Evolutionary conservation across 2,329 filamentous ascomycete species (phyloP), one percentile per base, ranked within the genome.

Genomic region (Onygenales sp.): DNA sequence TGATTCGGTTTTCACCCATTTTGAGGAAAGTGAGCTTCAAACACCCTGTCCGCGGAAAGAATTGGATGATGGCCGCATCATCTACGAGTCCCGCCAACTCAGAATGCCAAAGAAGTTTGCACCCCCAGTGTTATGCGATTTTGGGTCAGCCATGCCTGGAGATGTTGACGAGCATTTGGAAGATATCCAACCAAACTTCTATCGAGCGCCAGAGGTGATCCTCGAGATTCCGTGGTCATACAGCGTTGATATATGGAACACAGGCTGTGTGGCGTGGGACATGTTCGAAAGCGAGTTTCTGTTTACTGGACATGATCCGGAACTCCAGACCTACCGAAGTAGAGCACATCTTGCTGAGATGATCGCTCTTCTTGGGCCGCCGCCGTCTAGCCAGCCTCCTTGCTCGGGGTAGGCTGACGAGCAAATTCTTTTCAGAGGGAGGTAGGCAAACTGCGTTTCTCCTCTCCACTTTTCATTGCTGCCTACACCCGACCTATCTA

Each of bases 221-320:
- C 54, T 80, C 0, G 58, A 68, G 59, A 64, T 59, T 2, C 67
- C 70, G 1, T 80, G 76, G 77, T 64, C 64, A 0, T 75, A 72
- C 50, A 64, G 68, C 14, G 65, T 76, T 10, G 77, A 81, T 62
- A 74, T 80, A 50, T 81, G 77, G 77, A 77, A 76, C 52, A 66
- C 69, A 2, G 76, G 75, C 7, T 74, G 71, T 52, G 71, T 79
- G 76, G 75, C 77, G 65, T 64, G 75, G 76, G 65, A 78, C 47
- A 42, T 79, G 1, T 78, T 72, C 52, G 70, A 79, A 64, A 71
- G 74, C 2, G 63, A 57, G 0, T 69, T 67, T 17, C 60, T 80
- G 33, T 80, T 78, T 54, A 65, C 65, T 3, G 66, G 71, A 42
- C 42, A 67, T 0, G 73, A 76, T 48, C 65, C 68, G 0, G 67